These are phyloP conservation scores for Daedaleopsis nitida DNA, from an alignment of 768 basidiomycete species.

Conservation along the genomic window DNA sequence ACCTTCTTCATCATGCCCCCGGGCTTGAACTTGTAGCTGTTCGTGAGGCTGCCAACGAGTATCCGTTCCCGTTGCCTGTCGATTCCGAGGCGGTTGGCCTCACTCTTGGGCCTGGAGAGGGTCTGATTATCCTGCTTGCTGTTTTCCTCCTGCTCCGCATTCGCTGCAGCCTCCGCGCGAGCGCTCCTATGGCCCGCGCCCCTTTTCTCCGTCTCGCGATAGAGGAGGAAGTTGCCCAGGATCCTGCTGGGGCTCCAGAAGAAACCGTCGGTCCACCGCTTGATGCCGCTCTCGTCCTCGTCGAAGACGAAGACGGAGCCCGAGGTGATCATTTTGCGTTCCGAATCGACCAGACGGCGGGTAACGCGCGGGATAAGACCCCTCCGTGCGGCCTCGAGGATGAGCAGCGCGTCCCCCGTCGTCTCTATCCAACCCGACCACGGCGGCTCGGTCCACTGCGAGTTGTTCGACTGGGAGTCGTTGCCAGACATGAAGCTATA, in stretches of 20 bases:
- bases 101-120: conserved; percentile 67
- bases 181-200: conserved; percentile 62
- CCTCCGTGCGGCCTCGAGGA: conserved; percentile 90
- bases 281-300: conserved; percentile 96
- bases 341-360: conserved; percentile 87
- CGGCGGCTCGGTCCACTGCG: conserved; percentile 78
- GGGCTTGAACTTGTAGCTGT: conserved; percentile 89
- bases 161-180: conserved; percentile 46
- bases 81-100: conserved; percentile 46
- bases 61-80: conserved; percentile 79
- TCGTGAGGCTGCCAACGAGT: conserved; percentile 88
- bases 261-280: conserved; percentile 97
- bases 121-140: conserved; percentile 39
- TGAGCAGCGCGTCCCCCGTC: conserved; percentile 92
- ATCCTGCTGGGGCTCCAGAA: conserved; percentile 95
- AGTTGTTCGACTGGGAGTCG: conserved; percentile 30
- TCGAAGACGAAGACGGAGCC: conserved; percentile 98
- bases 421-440: conserved; percentile 96
- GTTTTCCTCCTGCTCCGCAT: conserved; percentile 35
- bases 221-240: conserved; percentile 92
- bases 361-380: conserved; percentile 93
- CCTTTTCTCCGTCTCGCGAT: conserved; percentile 90
- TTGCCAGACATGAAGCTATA: conserved; percentile 23
- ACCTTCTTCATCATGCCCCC: conserved; percentile 99
- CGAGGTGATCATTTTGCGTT: conserved; percentile 89